Conservation (phyloP, 768 basidiomycete genomes). For the Mycena rosella region DNA sequence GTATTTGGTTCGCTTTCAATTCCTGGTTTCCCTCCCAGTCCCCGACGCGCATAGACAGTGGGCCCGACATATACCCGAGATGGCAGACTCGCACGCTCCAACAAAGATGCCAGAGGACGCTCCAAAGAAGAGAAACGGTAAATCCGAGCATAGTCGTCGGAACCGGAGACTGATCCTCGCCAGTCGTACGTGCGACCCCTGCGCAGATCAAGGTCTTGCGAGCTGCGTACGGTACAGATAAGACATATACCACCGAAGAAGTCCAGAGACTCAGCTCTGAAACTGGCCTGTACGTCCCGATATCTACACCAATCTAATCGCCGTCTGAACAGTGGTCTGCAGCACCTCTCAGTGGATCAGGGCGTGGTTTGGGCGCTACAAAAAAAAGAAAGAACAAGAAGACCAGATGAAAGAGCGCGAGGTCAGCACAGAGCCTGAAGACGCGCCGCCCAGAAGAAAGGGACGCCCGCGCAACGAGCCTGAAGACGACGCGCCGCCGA, state of each 20-base stretch:
- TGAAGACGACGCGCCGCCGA: conserved; percentile 12
- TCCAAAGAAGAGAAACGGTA: neutral
- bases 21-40: no score
- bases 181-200: neutral
- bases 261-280: conserved; percentile 43
- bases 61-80: neutral
- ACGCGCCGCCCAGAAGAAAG: no score
- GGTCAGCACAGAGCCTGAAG: neutral
- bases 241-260: conserved; percentile 26
- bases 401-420: neutral
- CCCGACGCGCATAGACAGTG: no score
- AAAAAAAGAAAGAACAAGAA: no score
- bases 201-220: neutral
- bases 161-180: neutral
- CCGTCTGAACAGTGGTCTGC: neutral
- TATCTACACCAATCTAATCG: neutral
- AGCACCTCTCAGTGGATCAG: conserved; percentile 52
- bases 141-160: neutral
- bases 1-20: no score
- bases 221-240: neutral
- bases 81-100: neutral
- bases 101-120: neutral
- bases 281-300: conserved; percentile 50
- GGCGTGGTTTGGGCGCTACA: conserved; percentile 45
- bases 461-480: neutral